These are phyloP conservation scores for Camelina hispida DNA, from an alignment of 345 rosid species.

Conservation along the genomic window DNA sequence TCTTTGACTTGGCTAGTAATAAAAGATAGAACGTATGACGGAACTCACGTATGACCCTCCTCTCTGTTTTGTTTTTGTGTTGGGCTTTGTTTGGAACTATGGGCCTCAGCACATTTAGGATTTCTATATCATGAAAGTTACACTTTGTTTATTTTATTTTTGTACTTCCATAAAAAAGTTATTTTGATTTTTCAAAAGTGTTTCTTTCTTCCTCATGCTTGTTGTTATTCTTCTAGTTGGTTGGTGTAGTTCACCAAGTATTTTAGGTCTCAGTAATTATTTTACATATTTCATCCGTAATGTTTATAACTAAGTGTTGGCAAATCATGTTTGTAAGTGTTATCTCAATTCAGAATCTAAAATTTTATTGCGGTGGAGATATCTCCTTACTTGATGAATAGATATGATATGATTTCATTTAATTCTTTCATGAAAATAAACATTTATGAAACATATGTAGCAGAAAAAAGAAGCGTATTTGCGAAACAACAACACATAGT, in stretches of 20 bases:
- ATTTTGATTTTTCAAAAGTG: neutral
- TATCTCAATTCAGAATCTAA: neutral
- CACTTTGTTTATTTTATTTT: neutral
- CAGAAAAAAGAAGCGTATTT: slow-evolving; percentile 21
- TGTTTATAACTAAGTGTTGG: neutral
- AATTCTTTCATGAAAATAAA: slow-evolving; percentile 36
- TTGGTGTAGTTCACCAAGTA: neutral
- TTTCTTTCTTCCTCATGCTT: neutral
- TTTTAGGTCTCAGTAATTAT: neutral
- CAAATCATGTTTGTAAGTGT: neutral
- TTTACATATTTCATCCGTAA: neutral
- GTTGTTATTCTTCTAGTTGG: neutral
- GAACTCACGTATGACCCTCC: slow-evolving; percentile 3
- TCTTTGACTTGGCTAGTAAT: slow-evolving; percentile 23
- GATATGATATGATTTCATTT: slow-evolving; percentile 30
- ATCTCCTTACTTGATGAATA: slow-evolving; percentile 11
- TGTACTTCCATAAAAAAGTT: neutral
- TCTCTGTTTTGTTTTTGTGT: neutral
- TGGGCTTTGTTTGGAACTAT: slow-evolving; percentile 26
- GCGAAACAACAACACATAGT: slow-evolving; percentile 14
- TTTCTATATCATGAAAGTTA: slow-evolving; percentile 3
- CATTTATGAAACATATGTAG: slow-evolving; percentile 36
- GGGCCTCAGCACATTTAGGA: slow-evolving; percentile 17
- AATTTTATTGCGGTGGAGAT: slow-evolving; percentile 9
- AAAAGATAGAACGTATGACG: slow-evolving; percentile 13